Conservation (phyloP, 257 asterid genomes). For the Prunella vulgaris region DNA sequence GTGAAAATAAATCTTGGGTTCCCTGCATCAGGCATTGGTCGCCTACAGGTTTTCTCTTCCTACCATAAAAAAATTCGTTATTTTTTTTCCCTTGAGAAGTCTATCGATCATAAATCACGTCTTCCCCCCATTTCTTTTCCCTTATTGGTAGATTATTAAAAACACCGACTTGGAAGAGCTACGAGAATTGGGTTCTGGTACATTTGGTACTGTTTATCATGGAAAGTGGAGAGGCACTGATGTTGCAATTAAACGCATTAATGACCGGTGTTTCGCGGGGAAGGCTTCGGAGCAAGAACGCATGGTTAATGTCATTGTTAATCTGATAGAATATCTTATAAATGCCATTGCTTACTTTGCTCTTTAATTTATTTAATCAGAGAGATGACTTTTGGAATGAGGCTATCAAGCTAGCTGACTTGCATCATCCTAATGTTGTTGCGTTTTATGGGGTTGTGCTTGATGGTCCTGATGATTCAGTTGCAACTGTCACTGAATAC, state of each 20-base stretch:
- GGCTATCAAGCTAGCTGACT: constrained; percentile 94
- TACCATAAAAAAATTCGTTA: not conserved
- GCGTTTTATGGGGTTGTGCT: constrained; percentile 98
- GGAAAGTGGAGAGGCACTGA: constrained; percentile 99
- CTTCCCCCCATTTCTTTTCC: not conserved
- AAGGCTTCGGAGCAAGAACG: constrained; percentile 97
- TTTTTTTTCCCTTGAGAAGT: constrained; percentile 7
- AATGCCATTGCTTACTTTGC: constrained; percentile 5
- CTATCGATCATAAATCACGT: not conserved
- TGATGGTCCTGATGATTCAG: constrained; percentile 90
- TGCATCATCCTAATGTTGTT: constrained; percentile 99
- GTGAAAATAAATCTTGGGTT: constrained; percentile 63
- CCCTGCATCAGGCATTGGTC: constrained; percentile 76
- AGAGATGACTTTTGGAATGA: constrained; percentile 99
- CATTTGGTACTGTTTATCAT: constrained; percentile 99
- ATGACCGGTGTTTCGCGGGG: constrained; percentile 90
- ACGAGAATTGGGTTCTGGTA: constrained; percentile 94
- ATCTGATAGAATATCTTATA: constrained; percentile 4
- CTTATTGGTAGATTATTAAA: constrained; percentile 61
- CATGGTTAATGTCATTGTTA: constrained; percentile 60
- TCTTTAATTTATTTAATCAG: constrained; percentile 34
- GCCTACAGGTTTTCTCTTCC: constrained; percentile 63
- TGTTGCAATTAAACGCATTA: constrained; percentile 94
- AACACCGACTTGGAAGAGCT: constrained; percentile 92
- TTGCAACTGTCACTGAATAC: constrained; percentile 97